A percentile compares a stretch with the other conserved stretches of the same genome.
Conservation (phyloP, 768 basidiomycete genomes). For the Naganishia randhawae region DNA sequence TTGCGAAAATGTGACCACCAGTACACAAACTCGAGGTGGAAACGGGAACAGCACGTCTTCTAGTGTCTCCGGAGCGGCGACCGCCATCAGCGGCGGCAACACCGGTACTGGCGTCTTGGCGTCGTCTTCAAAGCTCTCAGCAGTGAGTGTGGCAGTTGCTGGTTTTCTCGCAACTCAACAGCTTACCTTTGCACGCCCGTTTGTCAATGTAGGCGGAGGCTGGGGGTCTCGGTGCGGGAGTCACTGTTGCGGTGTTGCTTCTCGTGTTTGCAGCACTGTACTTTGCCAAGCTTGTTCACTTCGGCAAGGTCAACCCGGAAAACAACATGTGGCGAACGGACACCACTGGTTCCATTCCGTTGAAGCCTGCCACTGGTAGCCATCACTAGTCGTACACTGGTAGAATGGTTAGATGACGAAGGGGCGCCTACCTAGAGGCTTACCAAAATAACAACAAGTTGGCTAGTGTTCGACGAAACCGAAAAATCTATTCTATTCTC, state of each 20-base stretch:
- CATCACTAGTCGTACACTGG: slow-evolving; percentile 15
- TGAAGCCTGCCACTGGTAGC: slow-evolving; percentile 9
- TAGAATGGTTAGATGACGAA: too few species aligned
- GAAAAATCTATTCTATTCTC: background rate
- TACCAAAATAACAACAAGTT: background rate
- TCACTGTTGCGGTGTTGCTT: background rate
- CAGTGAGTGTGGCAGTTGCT: background rate
- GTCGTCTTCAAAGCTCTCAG: slow-evolving; percentile 1
- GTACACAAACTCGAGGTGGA: slow-evolving; percentile 9
- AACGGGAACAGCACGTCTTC: slow-evolving; percentile 16
- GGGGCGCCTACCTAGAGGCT: background rate
- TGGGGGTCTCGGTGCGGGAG: slow-evolving; percentile 13
- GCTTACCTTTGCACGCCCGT: too few species aligned
- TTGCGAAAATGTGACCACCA: slow-evolving; percentile 14
- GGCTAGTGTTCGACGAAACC: background rate
- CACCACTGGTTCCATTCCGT: slow-evolving; percentile 4
- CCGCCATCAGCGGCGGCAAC: background rate
- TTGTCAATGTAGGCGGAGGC: slow-evolving; percentile 1
- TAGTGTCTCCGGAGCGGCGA: background rate
- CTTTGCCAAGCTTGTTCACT: slow-evolving; percentile 17
- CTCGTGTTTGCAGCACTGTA: slow-evolving; percentile 4
- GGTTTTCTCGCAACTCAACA: background rate
- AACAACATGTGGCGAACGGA: slow-evolving; percentile 20
- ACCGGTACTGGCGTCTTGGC: slow-evolving; percentile 1
- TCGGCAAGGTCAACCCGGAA: slow-evolving; percentile 16